Evolutionary conservation across 179 eudicot genomes (phyloP).

Genomic region (Nepenthes alata): DNA sequence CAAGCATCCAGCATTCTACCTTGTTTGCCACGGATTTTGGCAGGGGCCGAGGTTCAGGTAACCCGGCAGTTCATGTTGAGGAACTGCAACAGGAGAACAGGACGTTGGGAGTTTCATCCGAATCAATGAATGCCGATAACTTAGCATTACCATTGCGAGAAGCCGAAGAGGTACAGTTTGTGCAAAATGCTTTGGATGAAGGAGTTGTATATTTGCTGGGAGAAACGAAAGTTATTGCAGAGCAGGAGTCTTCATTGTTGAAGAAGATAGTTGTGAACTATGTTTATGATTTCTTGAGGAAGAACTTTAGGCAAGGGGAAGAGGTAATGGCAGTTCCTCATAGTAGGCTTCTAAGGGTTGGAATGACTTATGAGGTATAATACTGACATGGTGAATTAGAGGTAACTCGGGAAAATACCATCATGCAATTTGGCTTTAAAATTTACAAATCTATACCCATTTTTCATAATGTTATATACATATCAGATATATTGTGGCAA

Average conservation of each 20-base stretch:
- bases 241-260: background rate
- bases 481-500: too few species aligned
- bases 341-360: slow-evolving; percentile 2
- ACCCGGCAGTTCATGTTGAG: slow-evolving; percentile 2
- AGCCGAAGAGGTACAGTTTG: background rate
- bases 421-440: too few species aligned
- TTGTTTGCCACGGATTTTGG: background rate
- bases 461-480: too few species aligned
- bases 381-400: background rate
- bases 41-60: background rate
- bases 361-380: slow-evolving; percentile 3
- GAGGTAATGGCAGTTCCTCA: background rate
- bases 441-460: too few species aligned
- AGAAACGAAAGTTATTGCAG: slow-evolving; percentile 1
- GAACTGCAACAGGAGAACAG: slow-evolving; percentile 3
- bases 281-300: slow-evolving; percentile 4
- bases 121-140: background rate
- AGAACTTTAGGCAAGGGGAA: slow-evolving; percentile 1
- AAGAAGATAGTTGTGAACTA: slow-evolving; percentile 1
- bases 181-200: background rate
- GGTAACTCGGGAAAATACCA: background rate
- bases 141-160: background rate
- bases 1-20: background rate
- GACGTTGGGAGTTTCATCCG: background rate
- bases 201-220: slow-evolving; percentile 5